phyloP scores from a whole-genome alignment of 345 rosid species.

The Eucalyptus dawsonii region DNA sequence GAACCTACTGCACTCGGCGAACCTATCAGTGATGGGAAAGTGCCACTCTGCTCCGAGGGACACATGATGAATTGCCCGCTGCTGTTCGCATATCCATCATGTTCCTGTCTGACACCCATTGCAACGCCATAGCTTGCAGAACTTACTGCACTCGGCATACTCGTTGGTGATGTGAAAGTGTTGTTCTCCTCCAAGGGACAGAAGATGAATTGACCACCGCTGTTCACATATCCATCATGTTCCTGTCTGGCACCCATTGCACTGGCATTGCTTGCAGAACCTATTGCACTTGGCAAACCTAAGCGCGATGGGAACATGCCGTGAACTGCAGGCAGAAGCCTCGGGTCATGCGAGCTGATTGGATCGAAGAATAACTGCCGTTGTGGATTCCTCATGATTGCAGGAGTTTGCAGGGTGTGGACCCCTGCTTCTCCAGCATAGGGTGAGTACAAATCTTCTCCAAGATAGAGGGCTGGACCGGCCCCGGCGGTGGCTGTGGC shows the following conservation, averaged over 20 bases:
- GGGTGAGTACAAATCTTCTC: neutral
- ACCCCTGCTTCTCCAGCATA: neutral
- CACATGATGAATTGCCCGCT: neutral
- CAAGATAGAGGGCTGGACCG: neutral
- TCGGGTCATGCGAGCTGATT: neutral
- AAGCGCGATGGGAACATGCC: neutral
- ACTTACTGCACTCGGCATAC: neutral
- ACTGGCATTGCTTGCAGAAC: neutral
- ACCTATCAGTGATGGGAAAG: neutral
- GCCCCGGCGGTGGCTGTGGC: accelerated
- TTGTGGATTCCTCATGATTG: neutral
- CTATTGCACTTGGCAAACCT: neutral
- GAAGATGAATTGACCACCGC: neutral
- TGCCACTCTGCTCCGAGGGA: neutral
- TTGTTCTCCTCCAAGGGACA: neutral
- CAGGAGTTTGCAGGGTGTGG: neutral
- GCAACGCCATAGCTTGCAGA: neutral
- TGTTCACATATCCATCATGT: neutral
- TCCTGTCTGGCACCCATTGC: neutral
- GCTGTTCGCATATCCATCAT: neutral
- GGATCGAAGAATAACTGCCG: neutral
- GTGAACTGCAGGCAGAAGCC: neutral
- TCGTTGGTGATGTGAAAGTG: neutral
- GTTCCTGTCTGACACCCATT: neutral
- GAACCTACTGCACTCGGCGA: neutral